Percentiles rank a stretch among this genome's conserved stretches.
phyloP scores from a whole-genome alignment of 2,329 filamentous ascomycete species.

The Colletotrichum destructivum region DNA sequence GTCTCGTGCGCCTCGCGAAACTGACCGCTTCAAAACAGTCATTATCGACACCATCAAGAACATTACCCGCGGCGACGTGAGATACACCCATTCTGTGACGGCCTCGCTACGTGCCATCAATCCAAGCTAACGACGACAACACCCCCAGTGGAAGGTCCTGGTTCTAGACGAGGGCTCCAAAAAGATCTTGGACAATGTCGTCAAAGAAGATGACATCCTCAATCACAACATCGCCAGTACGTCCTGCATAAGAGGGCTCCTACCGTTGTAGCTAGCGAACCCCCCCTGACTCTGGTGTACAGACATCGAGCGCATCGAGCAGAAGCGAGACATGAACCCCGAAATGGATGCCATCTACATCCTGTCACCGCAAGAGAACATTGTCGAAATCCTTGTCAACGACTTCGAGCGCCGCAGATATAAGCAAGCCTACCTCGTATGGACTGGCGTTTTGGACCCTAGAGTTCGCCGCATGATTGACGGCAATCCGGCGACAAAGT shows the following conservation, averaged over 20 bases:
- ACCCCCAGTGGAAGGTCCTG: conserved; percentile 91
- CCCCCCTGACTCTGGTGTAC: conserved; percentile 44
- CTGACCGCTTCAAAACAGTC: conserved; percentile 61
- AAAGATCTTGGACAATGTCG: conserved; percentile 90
- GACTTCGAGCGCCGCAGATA: conserved; percentile 92
- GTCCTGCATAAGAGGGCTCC: conserved; percentile 48
- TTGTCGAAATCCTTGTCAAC: conserved; percentile 93
- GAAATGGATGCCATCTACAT: conserved; percentile 97
- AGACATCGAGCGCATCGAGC: conserved; percentile 97
- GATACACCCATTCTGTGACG: conserved; percentile 47
- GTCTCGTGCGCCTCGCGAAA: background rate
- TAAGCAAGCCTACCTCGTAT: conserved; percentile 83
- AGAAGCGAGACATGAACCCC: conserved; percentile 84
- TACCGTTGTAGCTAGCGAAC: conserved; percentile 23
- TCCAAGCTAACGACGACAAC: conserved; percentile 25
- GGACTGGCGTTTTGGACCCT: conserved; percentile 83
- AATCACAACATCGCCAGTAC: conserved; percentile 96
- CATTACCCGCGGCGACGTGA: conserved; percentile 86
- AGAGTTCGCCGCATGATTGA: conserved; percentile 82
- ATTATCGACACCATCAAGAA: conserved; percentile 82
- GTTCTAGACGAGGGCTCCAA: conserved; percentile 88
- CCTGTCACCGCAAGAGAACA: conserved; percentile 86
- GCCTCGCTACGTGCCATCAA: background rate
- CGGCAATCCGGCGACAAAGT: conserved; percentile 75
- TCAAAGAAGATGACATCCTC: conserved; percentile 96